phyloP scores from a whole-genome alignment of 2,329 filamentous ascomycete species.

The Diaporthe velutina region DNA sequence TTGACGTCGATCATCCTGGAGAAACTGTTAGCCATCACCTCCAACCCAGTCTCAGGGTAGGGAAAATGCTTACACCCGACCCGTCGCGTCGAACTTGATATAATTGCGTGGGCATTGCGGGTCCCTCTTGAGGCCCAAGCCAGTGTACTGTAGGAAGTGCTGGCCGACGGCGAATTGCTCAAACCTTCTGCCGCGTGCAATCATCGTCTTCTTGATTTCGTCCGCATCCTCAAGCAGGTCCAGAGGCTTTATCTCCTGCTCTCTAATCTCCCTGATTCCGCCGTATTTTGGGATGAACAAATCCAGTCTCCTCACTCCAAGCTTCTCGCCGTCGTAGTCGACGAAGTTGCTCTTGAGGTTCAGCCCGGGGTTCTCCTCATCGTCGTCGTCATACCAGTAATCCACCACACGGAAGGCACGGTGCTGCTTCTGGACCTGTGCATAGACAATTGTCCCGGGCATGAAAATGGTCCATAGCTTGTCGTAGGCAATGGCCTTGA shows the following conservation, averaged over 20 bases:
- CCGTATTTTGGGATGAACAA: slow-evolving; percentile 47
- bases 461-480: slow-evolving; percentile 49
- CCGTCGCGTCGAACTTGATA: slow-evolving; percentile 45
- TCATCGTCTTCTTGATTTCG: slow-evolving; percentile 42
- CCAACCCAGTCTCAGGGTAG: not conserved
- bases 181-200: slow-evolving; percentile 50
- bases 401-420: slow-evolving; percentile 48
- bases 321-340: slow-evolving; percentile 52
- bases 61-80: slow-evolving; percentile 43
- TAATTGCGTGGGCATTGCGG: slow-evolving; percentile 30
- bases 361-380: slow-evolving; percentile 42
- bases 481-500: slow-evolving; percentile 46
- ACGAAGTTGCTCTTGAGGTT: slow-evolving; percentile 46
- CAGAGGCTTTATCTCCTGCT: slow-evolving; percentile 48
- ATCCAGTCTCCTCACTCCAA: slow-evolving; percentile 45
- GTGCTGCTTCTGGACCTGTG: slow-evolving; percentile 44
- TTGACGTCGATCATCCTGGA: slow-evolving; percentile 51
- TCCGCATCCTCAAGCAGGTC: slow-evolving; percentile 45
- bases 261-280: slow-evolving; percentile 45
- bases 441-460: slow-evolving; percentile 46
- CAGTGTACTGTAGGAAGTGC: slow-evolving; percentile 51
- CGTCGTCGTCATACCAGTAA: slow-evolving; percentile 47
- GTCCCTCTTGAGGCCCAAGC: slow-evolving; percentile 43
- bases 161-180: slow-evolving; percentile 48
- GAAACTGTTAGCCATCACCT: not conserved